These are phyloP conservation scores for Trifolium pratense DNA, from an alignment of 306 rosid genomes.

Conservation along the genomic window DNA sequence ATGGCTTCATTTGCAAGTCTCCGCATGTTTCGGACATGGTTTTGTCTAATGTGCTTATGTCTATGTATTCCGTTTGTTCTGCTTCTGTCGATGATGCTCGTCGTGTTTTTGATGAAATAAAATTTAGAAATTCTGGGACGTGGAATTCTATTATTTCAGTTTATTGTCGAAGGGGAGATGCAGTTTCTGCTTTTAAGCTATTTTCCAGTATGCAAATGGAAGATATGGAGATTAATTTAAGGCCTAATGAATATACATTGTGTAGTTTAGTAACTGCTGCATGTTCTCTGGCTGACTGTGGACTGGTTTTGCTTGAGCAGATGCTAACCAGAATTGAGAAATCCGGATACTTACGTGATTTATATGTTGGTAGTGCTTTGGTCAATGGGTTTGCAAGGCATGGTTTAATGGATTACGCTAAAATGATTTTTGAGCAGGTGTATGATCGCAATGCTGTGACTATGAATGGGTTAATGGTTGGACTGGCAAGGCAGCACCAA, in stretches of 20 bases:
- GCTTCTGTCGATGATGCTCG: constrained; percentile 62
- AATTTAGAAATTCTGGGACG: constrained; percentile 57
- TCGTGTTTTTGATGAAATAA: constrained; percentile 61
- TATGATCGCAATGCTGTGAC: constrained; percentile 72
- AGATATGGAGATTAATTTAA: constrained; percentile 39
- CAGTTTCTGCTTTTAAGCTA: constrained; percentile 62
- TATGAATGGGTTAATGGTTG: constrained; percentile 89
- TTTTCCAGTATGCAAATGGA: constrained; percentile 72
- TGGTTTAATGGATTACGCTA: constrained; percentile 63
- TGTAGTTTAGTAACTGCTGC: constrained; percentile 78
- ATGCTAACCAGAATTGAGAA: constrained; percentile 64
- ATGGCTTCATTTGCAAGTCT: constrained; percentile 65
- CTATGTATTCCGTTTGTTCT: constrained; percentile 73
- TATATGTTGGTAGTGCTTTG: constrained; percentile 89
- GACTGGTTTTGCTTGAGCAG: constrained; percentile 67
- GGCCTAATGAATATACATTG: constrained; percentile 80
- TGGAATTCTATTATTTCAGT: constrained; percentile 91
- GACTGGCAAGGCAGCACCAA: constrained; percentile 72
- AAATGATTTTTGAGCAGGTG: constrained; percentile 70
- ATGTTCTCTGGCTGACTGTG: constrained; percentile 52
- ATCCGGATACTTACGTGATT: constrained; percentile 64
- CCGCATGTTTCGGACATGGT: constrained; percentile 56
- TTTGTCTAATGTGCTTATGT: constrained; percentile 72
- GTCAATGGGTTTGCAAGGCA: constrained; percentile 78
- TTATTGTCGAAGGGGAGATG: constrained; percentile 72